Evolutionary conservation across 257 asterid genomes (phyloP).

Genomic region (Apocynum venetum): DNA sequence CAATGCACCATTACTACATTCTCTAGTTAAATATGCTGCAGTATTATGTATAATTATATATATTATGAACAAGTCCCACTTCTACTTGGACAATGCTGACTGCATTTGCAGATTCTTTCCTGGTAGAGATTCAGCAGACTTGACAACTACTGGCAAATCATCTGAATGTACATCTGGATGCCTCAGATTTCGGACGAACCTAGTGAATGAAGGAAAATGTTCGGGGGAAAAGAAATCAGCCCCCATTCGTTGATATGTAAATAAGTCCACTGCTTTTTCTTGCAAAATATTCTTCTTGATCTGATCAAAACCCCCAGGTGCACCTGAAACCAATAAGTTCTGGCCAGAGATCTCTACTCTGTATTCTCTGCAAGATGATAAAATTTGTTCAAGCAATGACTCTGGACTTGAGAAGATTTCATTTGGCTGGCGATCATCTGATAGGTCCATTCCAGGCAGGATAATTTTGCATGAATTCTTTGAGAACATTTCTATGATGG

Average conservation of each 20-base stretch:
- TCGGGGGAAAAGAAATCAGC: slow-evolving; percentile 83
- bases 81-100: slow-evolving; percentile 32
- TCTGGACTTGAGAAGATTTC: slow-evolving; percentile 57
- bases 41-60: background rate
- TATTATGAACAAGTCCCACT: slow-evolving; percentile 20
- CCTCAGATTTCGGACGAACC: slow-evolving; percentile 43
- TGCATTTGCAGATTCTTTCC: slow-evolving; percentile 48
- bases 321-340: slow-evolving; percentile 38
- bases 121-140: slow-evolving; percentile 20
- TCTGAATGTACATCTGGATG: slow-evolving; percentile 35
- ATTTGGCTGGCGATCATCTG: slow-evolving; percentile 39
- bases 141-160: slow-evolving; percentile 37
- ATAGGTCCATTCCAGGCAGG: slow-evolving; percentile 65
- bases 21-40: slow-evolving; percentile 1
- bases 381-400: slow-evolving; percentile 40
- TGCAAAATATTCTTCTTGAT: slow-evolving; percentile 44
- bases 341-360: slow-evolving; percentile 47
- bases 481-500: slow-evolving; percentile 42
- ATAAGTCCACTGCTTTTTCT: slow-evolving; percentile 39
- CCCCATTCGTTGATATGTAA: slow-evolving; percentile 87
- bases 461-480: slow-evolving; percentile 52
- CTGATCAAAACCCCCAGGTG: slow-evolving; percentile 41
- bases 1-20: background rate
- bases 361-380: slow-evolving; percentile 41
- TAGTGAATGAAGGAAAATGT: slow-evolving; percentile 57